Base-by-base conservation (phyloP, 805 yeast genomes). In the Pachysolen tannophilus region DNA sequence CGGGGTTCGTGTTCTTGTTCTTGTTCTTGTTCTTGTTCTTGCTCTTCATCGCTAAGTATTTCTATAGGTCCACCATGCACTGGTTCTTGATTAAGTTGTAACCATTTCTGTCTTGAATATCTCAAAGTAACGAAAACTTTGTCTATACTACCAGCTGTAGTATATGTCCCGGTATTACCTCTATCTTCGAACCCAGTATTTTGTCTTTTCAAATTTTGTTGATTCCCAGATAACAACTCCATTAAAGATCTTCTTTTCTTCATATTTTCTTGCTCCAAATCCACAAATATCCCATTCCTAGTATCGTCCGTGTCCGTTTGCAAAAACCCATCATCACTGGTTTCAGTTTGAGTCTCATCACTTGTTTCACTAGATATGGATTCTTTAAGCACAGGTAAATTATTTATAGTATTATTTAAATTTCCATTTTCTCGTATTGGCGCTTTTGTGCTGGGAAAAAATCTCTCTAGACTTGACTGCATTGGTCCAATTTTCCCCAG, bases 381-480 rank as follows among this genome's bases (percentile, higher is more conserved):
- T 13, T 3, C 14, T 18, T n/a, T n/a, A n/a, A n/a, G n/a, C n/a
- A n/a, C n/a, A n/a, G n/a, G n/a, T n/a, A n/a, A n/a, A n/a, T n/a
- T n/a, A n/a, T n/a, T n/a, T n/a, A n/a, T n/a, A n/a, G n/a, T n/a
- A n/a, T n/a, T n/a, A n/a, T n/a, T n/a, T n/a, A n/a, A n/a, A n/a
- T n/a, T n/a, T n/a, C n/a, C n/a, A n/a, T n/a, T n/a, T n/a, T n/a
- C n/a, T n/a, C n/a, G n/a, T n/a, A n/a, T n/a, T n/a, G n/a, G n/a
- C n/a, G n/a, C n/a, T n/a, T n/a, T n/a, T n/a, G n/a, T n/a, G n/a
- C n/a, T n/a, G n/a, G n/a, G n/a, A 25, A 35, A 35, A 15, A 35
- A 35, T 13, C 20, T 23, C 16, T 35, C 38, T 18, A 35, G 16
- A 31, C 31, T 35, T 5, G 34, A 30, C 18, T 35, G 38, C 38